These are phyloP conservation scores for Pythium periplocum DNA, from an alignment of 352 stramenopile species.

Conservation along the genomic window DNA sequence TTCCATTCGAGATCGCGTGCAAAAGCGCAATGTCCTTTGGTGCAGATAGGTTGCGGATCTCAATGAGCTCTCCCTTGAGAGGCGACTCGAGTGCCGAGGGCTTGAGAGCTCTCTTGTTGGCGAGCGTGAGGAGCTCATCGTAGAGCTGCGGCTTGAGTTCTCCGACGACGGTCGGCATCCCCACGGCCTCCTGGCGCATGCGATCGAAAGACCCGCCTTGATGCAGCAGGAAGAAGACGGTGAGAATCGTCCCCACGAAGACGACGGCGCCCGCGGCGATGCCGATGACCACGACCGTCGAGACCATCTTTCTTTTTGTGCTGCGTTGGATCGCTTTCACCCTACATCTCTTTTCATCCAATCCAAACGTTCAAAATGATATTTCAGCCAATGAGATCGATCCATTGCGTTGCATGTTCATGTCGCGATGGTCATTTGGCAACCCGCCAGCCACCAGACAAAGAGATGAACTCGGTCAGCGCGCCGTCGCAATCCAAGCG, in stretches of 20 bases:
- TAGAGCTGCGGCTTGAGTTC: conserved; percentile 85
- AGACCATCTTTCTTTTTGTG: conserved; percentile 31
- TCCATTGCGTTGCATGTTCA: too few relatives aligned
- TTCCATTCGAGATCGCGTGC: conserved; percentile 44
- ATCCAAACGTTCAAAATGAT: conserved; percentile 9
- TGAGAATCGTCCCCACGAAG: conserved; percentile 76
- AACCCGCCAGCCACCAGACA: too few relatives aligned
- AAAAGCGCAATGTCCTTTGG: conserved; percentile 26
- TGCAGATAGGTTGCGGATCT: conserved; percentile 37
- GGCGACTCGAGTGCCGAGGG: conserved; percentile 25
- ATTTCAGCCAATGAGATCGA: not conserved
- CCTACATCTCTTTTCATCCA: conserved; percentile 12
- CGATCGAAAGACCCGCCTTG: conserved; percentile 85
- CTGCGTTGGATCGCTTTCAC: not conserved
- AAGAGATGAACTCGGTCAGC: conserved; percentile 71
- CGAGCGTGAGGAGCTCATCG: conserved; percentile 71
- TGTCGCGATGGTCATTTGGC: too few relatives aligned
- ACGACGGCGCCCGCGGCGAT: conserved; percentile 80
- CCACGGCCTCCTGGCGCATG: conserved; percentile 74
- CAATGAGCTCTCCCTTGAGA: conserved; percentile 36
- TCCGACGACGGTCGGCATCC: conserved; percentile 42
- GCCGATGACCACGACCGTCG: conserved; percentile 49
- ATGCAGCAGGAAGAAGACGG: conserved; percentile 81
- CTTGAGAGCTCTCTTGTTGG: conserved; percentile 29
- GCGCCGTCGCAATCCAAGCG: conserved; percentile 66